Conservation (phyloP, 2,329 filamentous ascomycete genomes). For the Trichoderma sp. region DNA sequence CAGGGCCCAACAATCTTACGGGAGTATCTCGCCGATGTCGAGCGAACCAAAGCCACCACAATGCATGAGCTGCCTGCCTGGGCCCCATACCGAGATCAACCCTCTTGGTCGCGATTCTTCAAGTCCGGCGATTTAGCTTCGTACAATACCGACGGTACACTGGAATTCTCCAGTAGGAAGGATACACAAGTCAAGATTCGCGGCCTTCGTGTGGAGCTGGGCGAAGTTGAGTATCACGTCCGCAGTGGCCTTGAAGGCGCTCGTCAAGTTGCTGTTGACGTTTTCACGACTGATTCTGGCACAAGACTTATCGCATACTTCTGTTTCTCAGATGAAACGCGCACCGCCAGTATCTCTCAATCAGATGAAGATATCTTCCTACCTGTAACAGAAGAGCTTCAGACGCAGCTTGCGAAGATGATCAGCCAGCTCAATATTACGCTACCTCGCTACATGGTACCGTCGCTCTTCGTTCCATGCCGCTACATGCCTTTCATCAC, state of each 20-base stretch:
- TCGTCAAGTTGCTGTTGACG: slow-evolving; percentile 16
- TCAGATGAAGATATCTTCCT: slow-evolving; percentile 20
- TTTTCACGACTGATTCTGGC: not conserved
- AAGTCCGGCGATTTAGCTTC: slow-evolving; percentile 45
- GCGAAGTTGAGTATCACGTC: slow-evolving; percentile 23
- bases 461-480: slow-evolving; percentile 21
- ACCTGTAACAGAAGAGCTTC: slow-evolving; percentile 5
- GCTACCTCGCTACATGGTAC: slow-evolving; percentile 25
- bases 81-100: not conserved
- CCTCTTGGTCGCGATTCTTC: slow-evolving; percentile 33
- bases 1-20: slow-evolving; percentile 45
- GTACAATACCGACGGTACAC: slow-evolving; percentile 38
- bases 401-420: slow-evolving; percentile 14
- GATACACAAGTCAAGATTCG: slow-evolving; percentile 56
- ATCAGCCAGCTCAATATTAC: not conserved
- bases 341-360: not conserved
- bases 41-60: slow-evolving; percentile 45
- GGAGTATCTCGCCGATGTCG: slow-evolving; percentile 43
- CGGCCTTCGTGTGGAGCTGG: slow-evolving; percentile 52
- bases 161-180: slow-evolving; percentile 48
- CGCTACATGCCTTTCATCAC: slow-evolving; percentile 22
- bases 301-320: not conserved
- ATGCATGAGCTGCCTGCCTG: not conserved
- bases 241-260: not conserved
- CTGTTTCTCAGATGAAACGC: slow-evolving; percentile 1